Evolutionary conservation across 2,329 filamentous ascomycete genomes (phyloP).

Genomic region (Calonectria henricotiae): DNA sequence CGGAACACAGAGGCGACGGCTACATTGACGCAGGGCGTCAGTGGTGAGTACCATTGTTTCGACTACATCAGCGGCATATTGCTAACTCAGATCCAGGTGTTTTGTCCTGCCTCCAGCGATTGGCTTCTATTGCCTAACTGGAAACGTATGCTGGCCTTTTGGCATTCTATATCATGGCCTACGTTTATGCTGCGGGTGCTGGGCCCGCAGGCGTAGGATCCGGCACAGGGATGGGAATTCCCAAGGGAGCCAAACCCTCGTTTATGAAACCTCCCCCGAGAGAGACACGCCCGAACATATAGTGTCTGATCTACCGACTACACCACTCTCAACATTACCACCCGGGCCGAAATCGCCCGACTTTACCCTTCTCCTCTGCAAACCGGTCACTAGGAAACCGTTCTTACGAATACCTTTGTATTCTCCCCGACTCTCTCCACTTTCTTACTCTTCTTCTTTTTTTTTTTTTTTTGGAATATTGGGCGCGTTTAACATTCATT

Average conservation of each 20-base stretch:
- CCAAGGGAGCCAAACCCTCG: constrained; percentile 36
- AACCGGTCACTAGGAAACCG: constrained; percentile 28
- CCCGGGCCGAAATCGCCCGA: not conserved
- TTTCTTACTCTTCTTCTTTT: constrained; percentile 16
- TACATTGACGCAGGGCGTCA: constrained; percentile 92
- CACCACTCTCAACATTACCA: not conserved
- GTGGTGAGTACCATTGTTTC: constrained; percentile 73
- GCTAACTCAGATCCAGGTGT: constrained; percentile 56
- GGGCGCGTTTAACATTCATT: constrained; percentile 39
- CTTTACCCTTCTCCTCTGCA: not conserved
- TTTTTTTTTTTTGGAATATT: constrained; percentile 3
- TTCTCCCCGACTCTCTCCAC: constrained; percentile 42
- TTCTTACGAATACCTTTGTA: constrained; percentile 40
- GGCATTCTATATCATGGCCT: constrained; percentile 45
- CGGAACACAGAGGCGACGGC: constrained; percentile 90
- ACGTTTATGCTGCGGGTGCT: constrained; percentile 51
- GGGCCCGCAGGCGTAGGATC: constrained; percentile 47
- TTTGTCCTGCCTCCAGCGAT: constrained; percentile 62
- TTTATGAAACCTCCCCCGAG: constrained; percentile 29
- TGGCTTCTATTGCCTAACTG: constrained; percentile 55
- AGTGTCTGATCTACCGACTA: constrained; percentile 26
- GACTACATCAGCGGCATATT: not conserved
- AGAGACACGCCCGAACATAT: constrained; percentile 41
- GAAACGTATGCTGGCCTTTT: constrained; percentile 42
- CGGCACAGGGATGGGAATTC: constrained; percentile 41